Evolutionary conservation across 495 filamentous ascomycete genomes (phyloP), one percentile per base, ranked within the genome.

Genomic region (Penicillium soppii): DNA sequence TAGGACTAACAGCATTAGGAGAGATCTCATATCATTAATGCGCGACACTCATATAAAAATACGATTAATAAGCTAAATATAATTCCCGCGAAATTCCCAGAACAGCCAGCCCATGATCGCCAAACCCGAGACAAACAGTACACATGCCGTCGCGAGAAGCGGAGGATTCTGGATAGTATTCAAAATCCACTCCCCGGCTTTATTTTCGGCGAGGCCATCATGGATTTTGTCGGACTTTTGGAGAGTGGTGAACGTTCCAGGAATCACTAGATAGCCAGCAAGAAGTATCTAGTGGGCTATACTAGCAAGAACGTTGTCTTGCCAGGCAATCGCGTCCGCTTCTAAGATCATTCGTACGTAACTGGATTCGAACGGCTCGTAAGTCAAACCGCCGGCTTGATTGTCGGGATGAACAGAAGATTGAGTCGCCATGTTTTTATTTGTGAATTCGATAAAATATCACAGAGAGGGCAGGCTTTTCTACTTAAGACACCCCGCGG

Each of bases 261-360:
- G 70, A 10, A 70, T 50, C 4, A 71, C 57, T 16, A 73, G 54
- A 53, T 69, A 72, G 1, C 67, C 63, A 2, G 69, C 63, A 22
- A 73, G 55, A 1, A 73, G 52, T 16, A 70, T 55, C 70, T 61
- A 71, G 3, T 68, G 58, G 20, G 53, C 63, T 33, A 52, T 50
- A 40, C 59, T 53, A 13, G 69, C 62, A 42, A 42, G 22, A 27
- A 26, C 1, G 38, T 41, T 42, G 5, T 38, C 15, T 38, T 38
- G n/a, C 35, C 5, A 38, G 16, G 35, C 2, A 19, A 38, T 9
- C 19, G 3, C n/a, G 5, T 38, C 35, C 35, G 35, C 35, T 38
- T 38, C 35, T 20, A 38, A 2, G 15, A 38, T 38, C 5, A 38
- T 38, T 2, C n/a, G 5, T 20, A 38, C 8, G 8, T 38, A 38